Conservation (phyloP, 345 rosid species). For the Carallia pectinifolia region DNA sequence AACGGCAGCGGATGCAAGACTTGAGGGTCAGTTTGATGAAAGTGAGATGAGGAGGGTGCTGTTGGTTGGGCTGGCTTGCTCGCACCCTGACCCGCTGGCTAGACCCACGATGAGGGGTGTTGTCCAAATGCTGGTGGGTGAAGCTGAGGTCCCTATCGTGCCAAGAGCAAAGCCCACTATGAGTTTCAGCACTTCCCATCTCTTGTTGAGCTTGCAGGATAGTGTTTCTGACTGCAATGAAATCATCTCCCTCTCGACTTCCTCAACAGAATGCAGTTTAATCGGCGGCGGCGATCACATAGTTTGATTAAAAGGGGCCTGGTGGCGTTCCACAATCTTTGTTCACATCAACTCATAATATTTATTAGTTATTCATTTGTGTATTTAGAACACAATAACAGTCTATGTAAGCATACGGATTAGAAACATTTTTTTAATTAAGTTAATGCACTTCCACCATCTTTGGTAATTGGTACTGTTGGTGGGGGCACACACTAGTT, state of each 20-base stretch:
- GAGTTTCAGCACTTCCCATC: slow-evolving; percentile 83
- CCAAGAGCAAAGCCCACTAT: slow-evolving; percentile 79
- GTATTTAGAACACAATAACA: slow-evolving; percentile 35
- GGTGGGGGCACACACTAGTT: neutral
- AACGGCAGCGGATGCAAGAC: slow-evolving; percentile 67
- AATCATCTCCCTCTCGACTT: slow-evolving; percentile 47
- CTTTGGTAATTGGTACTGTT: neutral
- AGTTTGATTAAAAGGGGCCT: slow-evolving; percentile 8
- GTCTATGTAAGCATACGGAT: slow-evolving; percentile 18
- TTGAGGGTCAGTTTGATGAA: slow-evolving; percentile 55
- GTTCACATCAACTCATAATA: slow-evolving; percentile 5
- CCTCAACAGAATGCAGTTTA: slow-evolving; percentile 61
- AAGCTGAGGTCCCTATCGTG: slow-evolving; percentile 75
- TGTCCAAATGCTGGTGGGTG: slow-evolving; percentile 89
- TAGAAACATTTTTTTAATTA: neutral
- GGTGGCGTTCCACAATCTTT: neutral
- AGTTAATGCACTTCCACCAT: neutral
- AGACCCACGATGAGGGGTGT: slow-evolving; percentile 84
- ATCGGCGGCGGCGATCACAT: slow-evolving; percentile 28
- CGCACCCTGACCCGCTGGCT: slow-evolving; percentile 81
- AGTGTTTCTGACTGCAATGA: slow-evolving; percentile 85
- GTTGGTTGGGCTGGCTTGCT: slow-evolving; percentile 83
- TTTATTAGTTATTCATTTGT: slow-evolving; percentile 31
- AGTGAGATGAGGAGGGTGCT: slow-evolving; percentile 64
- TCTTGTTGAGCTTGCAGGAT: slow-evolving; percentile 76